These are phyloP conservation scores for Calonectria pseudoreteaudii DNA, from an alignment of 2,329 filamentous ascomycete genomes.

Conservation along the genomic window DNA sequence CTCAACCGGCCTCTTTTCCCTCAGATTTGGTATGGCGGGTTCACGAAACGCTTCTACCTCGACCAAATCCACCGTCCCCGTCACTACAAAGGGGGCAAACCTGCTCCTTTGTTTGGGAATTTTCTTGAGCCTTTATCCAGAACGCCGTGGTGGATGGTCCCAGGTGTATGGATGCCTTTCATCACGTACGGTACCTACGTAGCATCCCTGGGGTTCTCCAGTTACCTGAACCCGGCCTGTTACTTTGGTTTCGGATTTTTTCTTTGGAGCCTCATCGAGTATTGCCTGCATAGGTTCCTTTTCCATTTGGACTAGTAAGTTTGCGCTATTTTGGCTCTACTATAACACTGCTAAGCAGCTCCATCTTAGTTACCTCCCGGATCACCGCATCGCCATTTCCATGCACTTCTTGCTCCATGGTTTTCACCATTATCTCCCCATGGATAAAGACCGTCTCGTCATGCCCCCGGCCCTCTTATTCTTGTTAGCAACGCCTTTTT, in stretches of 20 bases:
- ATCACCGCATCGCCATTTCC: slow-evolving; percentile 87
- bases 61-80: slow-evolving; percentile 95
- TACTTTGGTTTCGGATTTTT: slow-evolving; percentile 80
- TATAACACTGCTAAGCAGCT: slow-evolving; percentile 43
- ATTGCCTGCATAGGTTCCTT: slow-evolving; percentile 86
- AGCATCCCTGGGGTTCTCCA: slow-evolving; percentile 71
- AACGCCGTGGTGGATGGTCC: slow-evolving; percentile 94
- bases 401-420: slow-evolving; percentile 94
- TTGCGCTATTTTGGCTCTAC: background rate
- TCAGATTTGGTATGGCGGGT: slow-evolving; percentile 90
- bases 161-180: slow-evolving; percentile 86
- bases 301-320: slow-evolving; percentile 94
- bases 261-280: slow-evolving; percentile 93
- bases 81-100: slow-evolving; percentile 93
- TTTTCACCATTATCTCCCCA: slow-evolving; percentile 97
- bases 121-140: slow-evolving; percentile 94
- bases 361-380: slow-evolving; percentile 79
- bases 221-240: slow-evolving; percentile 57
- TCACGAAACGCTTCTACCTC: slow-evolving; percentile 93
- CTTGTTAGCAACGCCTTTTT: slow-evolving; percentile 87
- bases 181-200: slow-evolving; percentile 79
- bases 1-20: slow-evolving; percentile 84
- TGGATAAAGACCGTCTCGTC: slow-evolving; percentile 96
- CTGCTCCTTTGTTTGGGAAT: slow-evolving; percentile 95
- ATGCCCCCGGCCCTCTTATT: slow-evolving; percentile 95